Base-by-base conservation (phyloP, 2,329 filamentous ascomycete genomes). In the Penicillium sp. region DNA sequence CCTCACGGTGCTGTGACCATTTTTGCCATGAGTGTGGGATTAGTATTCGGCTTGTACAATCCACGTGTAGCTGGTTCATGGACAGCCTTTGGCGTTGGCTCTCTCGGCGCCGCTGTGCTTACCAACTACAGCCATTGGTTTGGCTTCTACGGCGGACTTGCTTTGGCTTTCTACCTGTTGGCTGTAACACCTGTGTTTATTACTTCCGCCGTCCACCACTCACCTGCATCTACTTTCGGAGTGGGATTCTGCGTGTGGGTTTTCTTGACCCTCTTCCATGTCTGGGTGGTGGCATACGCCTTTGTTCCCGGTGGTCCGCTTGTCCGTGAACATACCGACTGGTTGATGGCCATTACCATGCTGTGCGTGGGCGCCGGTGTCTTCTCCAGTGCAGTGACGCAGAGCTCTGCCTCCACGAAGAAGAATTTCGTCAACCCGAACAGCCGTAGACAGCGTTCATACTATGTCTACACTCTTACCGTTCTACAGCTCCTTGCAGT, bases 211-310 rank as follows among this genome's bases (percentile, higher is more conserved):
- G 83, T 90, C 24, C 87, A 87, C 67, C 88, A 90, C 70, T 87
- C 80, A 52, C 91, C 91, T 0, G 90, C 86, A 5, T 80, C 81
- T 24, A 90, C 90, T 0, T 99, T 99, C 69, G 94, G 93, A 2
- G 70, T 95, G 14, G 93, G 89, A 3, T 97, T 96, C 76, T 76
- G 97, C 52, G 73, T 96, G 49, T 99, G 97, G 79, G 96, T 97
- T 73, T 81, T 97, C 66, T 77, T 97, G 77, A 87, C 97, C 4
- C 83, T 99, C n/a, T 96, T 96, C 79, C 93, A 97, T 68, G 91
- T 97, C 55, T 99, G 94, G 94, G 89, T 97, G 35, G 94, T 99
- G 11, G 94, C 94, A 2, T 99, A 99, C 67, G 94, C 94, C 12
- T 99, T 99, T 65, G 94, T 99, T 3, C 94, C 94, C 1, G 94